These are phyloP conservation scores for Aspergillus puulaauensis DNA, from an alignment of 2,329 filamentous ascomycete genomes.

Conservation along the genomic window DNA sequence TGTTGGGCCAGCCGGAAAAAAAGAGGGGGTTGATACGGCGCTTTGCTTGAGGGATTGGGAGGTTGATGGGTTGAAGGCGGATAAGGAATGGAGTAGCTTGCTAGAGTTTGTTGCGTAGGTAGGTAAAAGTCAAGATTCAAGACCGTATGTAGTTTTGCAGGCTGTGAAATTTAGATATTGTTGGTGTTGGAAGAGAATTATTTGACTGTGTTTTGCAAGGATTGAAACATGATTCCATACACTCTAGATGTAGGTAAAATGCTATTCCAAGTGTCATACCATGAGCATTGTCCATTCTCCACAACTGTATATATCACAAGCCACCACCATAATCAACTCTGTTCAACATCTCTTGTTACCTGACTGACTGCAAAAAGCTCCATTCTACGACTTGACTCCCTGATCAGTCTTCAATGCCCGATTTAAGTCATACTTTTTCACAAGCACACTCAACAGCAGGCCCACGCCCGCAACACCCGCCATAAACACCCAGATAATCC, in stretches of 20 bases:
- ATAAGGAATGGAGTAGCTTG: conserved; percentile 9
- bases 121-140: neutral
- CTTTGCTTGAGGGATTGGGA: conserved; percentile 17
- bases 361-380: neutral
- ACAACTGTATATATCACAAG: too few species aligned
- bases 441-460: neutral
- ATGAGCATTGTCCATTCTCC: too few species aligned
- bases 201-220: too few species aligned
- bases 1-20: conserved; percentile 7
- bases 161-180: too few species aligned
- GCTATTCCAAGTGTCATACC: too few species aligned
- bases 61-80: conserved; percentile 2
- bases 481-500: conserved; percentile 9
- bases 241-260: too few species aligned
- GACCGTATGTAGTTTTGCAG: too few species aligned
- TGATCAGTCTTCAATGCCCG: neutral
- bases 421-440: conserved; percentile 11
- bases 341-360: too few species aligned
- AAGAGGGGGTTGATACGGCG: conserved; percentile 12
- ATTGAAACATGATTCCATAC: too few species aligned
- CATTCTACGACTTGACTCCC: neutral
- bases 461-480: conserved; percentile 4
- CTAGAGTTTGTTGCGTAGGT: conserved; percentile 12
- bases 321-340: too few species aligned
- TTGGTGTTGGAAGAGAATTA: too few species aligned